These are phyloP conservation scores for Beauveria caledonica DNA, from an alignment of 2,329 filamentous ascomycete species.

Conservation along the genomic window DNA sequence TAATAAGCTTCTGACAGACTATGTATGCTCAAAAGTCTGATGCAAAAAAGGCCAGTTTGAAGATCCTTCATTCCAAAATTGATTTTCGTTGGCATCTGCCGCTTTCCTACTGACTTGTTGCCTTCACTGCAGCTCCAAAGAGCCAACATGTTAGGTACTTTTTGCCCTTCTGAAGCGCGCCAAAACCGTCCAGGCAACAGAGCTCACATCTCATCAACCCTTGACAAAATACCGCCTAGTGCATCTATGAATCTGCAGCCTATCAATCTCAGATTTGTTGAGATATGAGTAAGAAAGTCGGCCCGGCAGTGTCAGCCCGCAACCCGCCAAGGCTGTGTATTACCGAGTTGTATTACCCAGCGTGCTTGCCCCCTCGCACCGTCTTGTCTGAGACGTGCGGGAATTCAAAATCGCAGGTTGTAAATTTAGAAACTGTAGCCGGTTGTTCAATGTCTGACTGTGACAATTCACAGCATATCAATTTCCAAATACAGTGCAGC, in stretches of 20 bases:
- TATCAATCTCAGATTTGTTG: conserved; percentile 3
- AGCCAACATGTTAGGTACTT: not conserved
- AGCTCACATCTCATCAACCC: not conserved
- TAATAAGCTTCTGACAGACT: not conserved
- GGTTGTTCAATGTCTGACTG: not conserved
- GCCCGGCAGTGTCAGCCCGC: conserved; percentile 1
- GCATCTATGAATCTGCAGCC: not conserved
- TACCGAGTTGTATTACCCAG: conserved; percentile 1
- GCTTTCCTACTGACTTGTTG: not conserved
- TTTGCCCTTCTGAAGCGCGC: not conserved
- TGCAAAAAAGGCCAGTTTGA: no score
- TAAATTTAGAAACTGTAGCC: not conserved
- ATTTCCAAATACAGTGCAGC: not conserved
- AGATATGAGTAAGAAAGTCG: conserved; percentile 11
- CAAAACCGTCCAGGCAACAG: not conserved
- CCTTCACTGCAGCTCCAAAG: not conserved
- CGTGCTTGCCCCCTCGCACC: not conserved
- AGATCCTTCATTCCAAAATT: no score
- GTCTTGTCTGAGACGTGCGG: not conserved
- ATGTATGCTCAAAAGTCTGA: no score
- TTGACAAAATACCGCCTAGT: not conserved
- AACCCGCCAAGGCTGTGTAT: conserved; percentile 6
- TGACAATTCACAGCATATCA: not conserved
- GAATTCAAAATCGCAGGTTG: not conserved
- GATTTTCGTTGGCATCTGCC: no score